phyloP scores from a whole-genome alignment of 208 protist genomes.

The Trypanosomatidae sp. region DNA sequence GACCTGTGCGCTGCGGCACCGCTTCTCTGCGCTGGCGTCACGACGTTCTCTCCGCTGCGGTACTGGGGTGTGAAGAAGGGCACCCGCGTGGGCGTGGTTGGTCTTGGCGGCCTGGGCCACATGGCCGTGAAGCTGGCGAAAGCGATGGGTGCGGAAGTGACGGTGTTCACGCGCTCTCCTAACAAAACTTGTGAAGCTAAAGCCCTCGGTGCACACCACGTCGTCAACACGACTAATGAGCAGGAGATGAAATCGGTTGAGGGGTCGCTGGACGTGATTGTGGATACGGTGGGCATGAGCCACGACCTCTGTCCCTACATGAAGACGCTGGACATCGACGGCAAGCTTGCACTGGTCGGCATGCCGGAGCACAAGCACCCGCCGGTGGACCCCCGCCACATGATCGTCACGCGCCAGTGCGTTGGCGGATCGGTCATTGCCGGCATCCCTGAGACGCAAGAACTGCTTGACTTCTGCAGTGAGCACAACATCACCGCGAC shows the following conservation, averaged over 20 bases:
- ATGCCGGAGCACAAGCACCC: conserved; percentile 44
- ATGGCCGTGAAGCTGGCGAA: conserved; percentile 86
- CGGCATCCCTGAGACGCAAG: conserved; percentile 72
- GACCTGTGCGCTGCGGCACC: conserved; percentile 64
- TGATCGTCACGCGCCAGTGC: conserved; percentile 11
- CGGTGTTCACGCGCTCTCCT: conserved; percentile 73
- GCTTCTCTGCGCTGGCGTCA: conserved; percentile 91
- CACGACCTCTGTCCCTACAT: conserved; percentile 63
- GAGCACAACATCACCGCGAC: conserved; percentile 67
- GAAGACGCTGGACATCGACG: conserved; percentile 41
- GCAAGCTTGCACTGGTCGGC: conserved; percentile 63
- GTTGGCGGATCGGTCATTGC: conserved; percentile 43
- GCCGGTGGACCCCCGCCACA: conserved; percentile 26
- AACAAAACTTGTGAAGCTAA: conserved; percentile 62
- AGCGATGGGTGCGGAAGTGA: conserved; percentile 85
- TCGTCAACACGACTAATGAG: conserved; percentile 56
- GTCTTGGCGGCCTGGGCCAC: conserved; percentile 90
- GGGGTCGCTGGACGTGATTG: conserved; percentile 56
- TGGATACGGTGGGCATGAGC: conserved; percentile 59
- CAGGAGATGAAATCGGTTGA: conserved; percentile 47
- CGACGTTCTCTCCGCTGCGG: conserved; percentile 79
- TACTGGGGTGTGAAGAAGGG: conserved; percentile 67
- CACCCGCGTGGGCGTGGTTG: conserved; percentile 70
- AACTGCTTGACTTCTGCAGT: conserved; percentile 85
- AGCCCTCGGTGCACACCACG: conserved; percentile 68